Evolutionary conservation across 371 early-diverging fungal genomes (phyloP).

Genomic region (Capniomyces stellatus): DNA sequence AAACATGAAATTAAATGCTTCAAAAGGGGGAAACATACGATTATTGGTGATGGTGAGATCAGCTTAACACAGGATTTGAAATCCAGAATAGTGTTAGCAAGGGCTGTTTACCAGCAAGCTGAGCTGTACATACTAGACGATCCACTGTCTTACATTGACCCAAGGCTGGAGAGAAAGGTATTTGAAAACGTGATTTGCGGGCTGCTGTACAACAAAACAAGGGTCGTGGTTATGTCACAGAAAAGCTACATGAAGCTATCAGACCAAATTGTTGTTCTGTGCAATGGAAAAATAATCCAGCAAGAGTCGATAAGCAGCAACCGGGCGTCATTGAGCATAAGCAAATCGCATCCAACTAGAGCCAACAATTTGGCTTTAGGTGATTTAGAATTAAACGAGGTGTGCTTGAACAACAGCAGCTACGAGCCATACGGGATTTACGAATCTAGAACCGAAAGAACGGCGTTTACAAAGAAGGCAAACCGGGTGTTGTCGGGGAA

Average conservation of each 20-base stretch:
- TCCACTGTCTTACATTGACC: conserved; percentile 28
- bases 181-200: conserved; percentile 29
- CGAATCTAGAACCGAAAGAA: too few species aligned
- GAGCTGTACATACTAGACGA: conserved; percentile 71
- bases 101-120: conserved; percentile 64
- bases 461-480: too few species aligned
- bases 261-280: conserved; percentile 15
- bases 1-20: conserved; percentile 35
- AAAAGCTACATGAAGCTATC: conserved; percentile 29
- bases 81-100: conserved; percentile 36
- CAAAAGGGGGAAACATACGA: conserved; percentile 37
- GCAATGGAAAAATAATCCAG: too few species aligned
- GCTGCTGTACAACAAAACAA: conserved; percentile 28
- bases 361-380: conserved; percentile 1
- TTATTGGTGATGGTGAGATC: conserved; percentile 34
- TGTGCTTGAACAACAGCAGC: conserved; percentile 12
- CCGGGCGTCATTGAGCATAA: too few species aligned
- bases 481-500: too few species aligned
- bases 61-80: conserved; percentile 42
- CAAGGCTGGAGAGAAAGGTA: neutral
- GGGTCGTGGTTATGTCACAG: conserved; percentile 30
- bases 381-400: conserved; percentile 7
- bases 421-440: too few species aligned
- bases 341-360: conserved; percentile 11
- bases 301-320: too few species aligned